phyloP scores from a whole-genome alignment of 2,329 filamentous ascomycete species.

The Periglandula ipomoeae region DNA sequence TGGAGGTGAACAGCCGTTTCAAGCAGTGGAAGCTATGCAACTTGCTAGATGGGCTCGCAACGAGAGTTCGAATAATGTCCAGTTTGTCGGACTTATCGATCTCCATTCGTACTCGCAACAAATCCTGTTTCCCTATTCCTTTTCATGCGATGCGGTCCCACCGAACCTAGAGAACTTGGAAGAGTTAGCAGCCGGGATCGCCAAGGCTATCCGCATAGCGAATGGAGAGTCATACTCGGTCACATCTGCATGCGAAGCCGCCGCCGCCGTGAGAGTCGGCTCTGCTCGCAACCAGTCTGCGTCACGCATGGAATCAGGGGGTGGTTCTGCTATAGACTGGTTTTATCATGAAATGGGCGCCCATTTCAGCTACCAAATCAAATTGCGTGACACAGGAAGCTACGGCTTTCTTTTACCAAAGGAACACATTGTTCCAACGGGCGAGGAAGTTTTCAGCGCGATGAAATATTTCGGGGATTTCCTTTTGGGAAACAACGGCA shows the following conservation, averaged over 20 bases:
- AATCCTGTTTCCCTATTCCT: constrained; percentile 85
- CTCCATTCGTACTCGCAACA: constrained; percentile 94
- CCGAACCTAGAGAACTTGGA: constrained; percentile 86
- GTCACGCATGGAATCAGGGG: constrained; percentile 58
- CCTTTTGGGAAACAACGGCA: constrained; percentile 60
- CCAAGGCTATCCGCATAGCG: constrained; percentile 78
- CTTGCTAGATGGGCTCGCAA: constrained; percentile 78
- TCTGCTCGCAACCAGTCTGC: constrained; percentile 13
- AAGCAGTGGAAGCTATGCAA: constrained; percentile 66
- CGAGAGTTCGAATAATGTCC: constrained; percentile 62
- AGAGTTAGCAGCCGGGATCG: constrained; percentile 78
- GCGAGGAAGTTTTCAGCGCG: constrained; percentile 77
- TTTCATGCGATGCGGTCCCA: constrained; percentile 67
- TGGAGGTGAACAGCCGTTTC: constrained; percentile 73
- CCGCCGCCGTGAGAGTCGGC: constrained; percentile 32
- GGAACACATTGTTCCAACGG: constrained; percentile 80
- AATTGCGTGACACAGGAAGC: constrained; percentile 83
- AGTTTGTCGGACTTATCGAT: constrained; percentile 80
- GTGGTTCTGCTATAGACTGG: constrained; percentile 86
- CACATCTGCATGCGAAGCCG: constrained; percentile 78
- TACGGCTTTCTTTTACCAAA: constrained; percentile 88
- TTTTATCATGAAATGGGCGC: constrained; percentile 84
- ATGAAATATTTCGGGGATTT: constrained; percentile 79
- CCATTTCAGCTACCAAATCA: constrained; percentile 85
- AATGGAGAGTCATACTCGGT: constrained; percentile 69